Conservation (phyloP, 2,329 filamentous ascomycete genomes). For the Aspergillus versicolor region DNA sequence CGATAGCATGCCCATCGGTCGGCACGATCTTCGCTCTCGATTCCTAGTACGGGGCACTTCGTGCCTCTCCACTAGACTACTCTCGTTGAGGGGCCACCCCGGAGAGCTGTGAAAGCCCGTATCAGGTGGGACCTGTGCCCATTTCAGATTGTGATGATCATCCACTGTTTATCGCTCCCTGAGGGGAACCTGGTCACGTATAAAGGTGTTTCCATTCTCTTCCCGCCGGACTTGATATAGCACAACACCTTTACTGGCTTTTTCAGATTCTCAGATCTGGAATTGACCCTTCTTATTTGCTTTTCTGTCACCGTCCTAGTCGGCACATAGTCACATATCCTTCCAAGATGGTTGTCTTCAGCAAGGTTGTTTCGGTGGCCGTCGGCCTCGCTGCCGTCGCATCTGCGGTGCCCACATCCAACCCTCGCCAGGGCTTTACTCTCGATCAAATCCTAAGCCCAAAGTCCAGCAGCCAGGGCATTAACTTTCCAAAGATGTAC, state of each 20-base stretch:
- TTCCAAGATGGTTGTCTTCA: conserved; percentile 35
- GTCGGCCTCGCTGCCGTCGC: conserved; percentile 28
- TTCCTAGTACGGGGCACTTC: not conserved
- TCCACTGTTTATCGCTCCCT: not conserved
- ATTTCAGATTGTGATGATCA: not conserved
- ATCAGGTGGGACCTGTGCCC: conserved; percentile 4
- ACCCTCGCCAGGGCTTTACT: conserved; percentile 30
- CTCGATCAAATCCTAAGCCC: conserved; percentile 30
- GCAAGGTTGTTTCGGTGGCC: conserved; percentile 27
- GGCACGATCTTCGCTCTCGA: conserved; percentile 2
- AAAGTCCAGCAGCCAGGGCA: conserved; percentile 18
- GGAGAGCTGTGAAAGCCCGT: not conserved
- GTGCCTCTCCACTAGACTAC: not conserved
- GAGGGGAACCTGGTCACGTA: conserved; percentile 15
- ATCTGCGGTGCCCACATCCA: conserved; percentile 29
- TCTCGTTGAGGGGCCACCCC: not conserved
- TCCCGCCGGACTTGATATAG: conserved; percentile 7
- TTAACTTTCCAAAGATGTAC: conserved; percentile 32
- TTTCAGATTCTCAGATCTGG: conserved; percentile 1
- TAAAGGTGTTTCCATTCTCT: conserved; percentile 23
- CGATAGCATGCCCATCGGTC: conserved; percentile 1
- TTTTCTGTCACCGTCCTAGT: conserved; percentile 9
- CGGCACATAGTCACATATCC: not conserved
- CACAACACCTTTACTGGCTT: conserved; percentile 11
- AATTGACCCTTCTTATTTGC: not conserved